phyloP scores from a whole-genome alignment of 169 alveolate genomes.

The Plasmodium yoelii region DNA sequence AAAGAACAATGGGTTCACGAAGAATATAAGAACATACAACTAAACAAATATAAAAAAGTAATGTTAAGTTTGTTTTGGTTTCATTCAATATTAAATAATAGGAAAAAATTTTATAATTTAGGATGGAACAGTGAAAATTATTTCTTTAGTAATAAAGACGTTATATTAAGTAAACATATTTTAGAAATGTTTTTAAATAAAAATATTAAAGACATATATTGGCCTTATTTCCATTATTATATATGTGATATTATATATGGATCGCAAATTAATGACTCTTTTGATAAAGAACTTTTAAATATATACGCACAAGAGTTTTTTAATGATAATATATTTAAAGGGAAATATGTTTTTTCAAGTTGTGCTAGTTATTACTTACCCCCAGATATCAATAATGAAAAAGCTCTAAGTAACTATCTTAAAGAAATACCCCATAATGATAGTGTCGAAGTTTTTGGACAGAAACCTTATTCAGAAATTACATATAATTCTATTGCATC shows the following conservation, averaged over 20 bases:
- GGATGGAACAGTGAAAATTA: conserved; percentile 93
- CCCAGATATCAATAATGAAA: conserved; percentile 49
- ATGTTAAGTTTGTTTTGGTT: conserved; percentile 93
- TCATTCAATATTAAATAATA: conserved; percentile 90
- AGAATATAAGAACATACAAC: conserved; percentile 74
- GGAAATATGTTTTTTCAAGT: conserved; percentile 67
- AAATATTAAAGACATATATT: conserved; percentile 60
- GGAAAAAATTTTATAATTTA: conserved; percentile 92
- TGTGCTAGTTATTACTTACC: conserved; percentile 65
- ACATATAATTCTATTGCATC: conserved; percentile 43
- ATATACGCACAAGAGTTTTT: conserved; percentile 75
- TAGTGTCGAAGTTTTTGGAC: conserved; percentile 69
- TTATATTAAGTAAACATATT: conserved; percentile 61
- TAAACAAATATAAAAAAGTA: conserved; percentile 79
- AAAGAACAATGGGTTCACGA: conserved; percentile 75
- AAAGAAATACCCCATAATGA: conserved; percentile 76
- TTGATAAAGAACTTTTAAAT: conserved; percentile 62
- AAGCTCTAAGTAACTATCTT: conserved; percentile 40
- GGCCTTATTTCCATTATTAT: conserved; percentile 75
- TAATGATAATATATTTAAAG: conserved; percentile 73
- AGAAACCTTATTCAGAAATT: conserved; percentile 66
- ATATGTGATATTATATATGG: conserved; percentile 76
- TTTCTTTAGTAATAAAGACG: conserved; percentile 92
- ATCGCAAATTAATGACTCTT: conserved; percentile 56
- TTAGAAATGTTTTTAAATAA: conserved; percentile 58